phyloP scores from a whole-genome alignment of 345 rosid species.

The Salix brachista region DNA sequence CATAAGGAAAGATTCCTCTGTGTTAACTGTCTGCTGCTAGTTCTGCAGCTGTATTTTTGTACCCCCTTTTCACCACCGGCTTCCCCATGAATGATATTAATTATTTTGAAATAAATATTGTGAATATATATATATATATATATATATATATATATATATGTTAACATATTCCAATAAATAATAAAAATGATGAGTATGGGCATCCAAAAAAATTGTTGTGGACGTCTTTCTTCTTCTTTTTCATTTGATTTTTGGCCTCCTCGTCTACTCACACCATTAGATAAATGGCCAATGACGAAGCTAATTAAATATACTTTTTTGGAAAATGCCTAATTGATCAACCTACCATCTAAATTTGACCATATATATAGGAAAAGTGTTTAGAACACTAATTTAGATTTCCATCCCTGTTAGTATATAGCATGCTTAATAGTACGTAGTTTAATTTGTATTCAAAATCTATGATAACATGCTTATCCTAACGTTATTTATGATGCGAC shows the following conservation, averaged over 20 bases:
- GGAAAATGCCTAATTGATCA: neutral
- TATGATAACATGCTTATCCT: neutral
- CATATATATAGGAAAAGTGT: neutral
- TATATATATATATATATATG: too few relatives aligned
- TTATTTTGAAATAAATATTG: neutral
- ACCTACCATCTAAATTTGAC: neutral
- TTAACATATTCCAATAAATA: neutral
- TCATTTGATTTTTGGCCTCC: neutral
- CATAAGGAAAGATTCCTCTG: neutral
- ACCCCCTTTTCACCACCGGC: neutral
- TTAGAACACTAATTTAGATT: neutral
- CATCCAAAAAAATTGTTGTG: neutral
- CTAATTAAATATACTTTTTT: neutral
- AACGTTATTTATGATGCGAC: neutral
- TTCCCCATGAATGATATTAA: neutral
- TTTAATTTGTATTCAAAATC: neutral
- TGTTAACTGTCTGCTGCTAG: neutral
- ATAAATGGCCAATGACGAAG: neutral
- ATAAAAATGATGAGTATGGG: too few relatives aligned
- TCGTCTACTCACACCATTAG: neutral
- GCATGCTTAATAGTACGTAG: neutral
- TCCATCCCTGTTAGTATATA: neutral
- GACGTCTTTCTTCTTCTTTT: neutral
- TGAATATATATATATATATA: too few relatives aligned
- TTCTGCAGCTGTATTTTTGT: neutral